Percentiles rank a stretch among this genome's conserved stretches.
Evolutionary conservation across 2,329 filamentous ascomycete genomes (phyloP).

Genomic region (Colletotrichum sidae): DNA sequence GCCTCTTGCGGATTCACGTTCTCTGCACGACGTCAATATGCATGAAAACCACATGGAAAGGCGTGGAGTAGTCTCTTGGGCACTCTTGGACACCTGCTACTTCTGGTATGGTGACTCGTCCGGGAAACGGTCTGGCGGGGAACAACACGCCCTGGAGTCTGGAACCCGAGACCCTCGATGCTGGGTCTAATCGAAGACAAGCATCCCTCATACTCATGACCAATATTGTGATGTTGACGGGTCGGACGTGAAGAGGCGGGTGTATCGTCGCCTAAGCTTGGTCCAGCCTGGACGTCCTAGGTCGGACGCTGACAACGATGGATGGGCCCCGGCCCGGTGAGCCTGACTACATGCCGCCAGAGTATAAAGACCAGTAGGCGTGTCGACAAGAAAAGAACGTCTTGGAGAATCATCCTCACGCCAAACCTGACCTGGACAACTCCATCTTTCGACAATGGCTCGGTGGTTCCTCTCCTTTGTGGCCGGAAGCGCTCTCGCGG

Average conservation of each 20-base stretch:
- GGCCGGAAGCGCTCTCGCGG: constrained; percentile 33
- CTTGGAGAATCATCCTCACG: constrained; percentile 18
- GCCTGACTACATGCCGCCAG: not conserved
- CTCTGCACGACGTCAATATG: constrained; percentile 23
- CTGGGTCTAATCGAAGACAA: constrained; percentile 7
- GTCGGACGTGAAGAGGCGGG: not conserved
- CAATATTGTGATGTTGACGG: constrained; percentile 29
- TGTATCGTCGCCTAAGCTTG: too few species aligned
- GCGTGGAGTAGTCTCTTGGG: not conserved
- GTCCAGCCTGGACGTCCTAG: not conserved
- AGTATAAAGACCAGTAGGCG: constrained; percentile 25
- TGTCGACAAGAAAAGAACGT: not conserved
- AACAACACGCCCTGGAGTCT: not conserved
- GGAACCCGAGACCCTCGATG: constrained; percentile 13
- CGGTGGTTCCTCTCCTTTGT: constrained; percentile 35
- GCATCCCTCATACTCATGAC: constrained; percentile 8
- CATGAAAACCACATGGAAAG: constrained; percentile 27
- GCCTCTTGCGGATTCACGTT: not conserved
- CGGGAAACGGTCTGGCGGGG: constrained; percentile 24
- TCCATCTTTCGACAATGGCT: constrained; percentile 28
- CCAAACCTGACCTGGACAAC: constrained; percentile 20
- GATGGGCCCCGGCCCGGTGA: constrained; percentile 7
- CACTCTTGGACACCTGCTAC: constrained; percentile 23
- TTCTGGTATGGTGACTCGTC: constrained; percentile 16
- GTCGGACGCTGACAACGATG: not conserved